Evolutionary conservation across 805 yeast genomes (phyloP).

Genomic region (Ogataea naganishii): DNA sequence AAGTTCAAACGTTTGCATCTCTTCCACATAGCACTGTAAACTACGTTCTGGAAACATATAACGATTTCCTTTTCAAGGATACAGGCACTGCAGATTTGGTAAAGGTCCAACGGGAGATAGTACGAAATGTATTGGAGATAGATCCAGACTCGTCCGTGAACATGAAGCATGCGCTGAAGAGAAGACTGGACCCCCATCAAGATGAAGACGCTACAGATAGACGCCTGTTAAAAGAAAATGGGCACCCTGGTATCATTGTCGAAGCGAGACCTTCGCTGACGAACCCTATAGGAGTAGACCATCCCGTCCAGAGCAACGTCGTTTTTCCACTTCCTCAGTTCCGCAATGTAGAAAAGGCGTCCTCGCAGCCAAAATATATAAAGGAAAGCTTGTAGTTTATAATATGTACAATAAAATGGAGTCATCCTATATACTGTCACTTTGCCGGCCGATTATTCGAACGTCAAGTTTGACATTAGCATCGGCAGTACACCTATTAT

Average conservation of each 20-base stretch:
- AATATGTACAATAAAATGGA: neutral
- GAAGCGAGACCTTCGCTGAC: conserved; percentile 33
- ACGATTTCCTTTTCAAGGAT: conserved; percentile 26
- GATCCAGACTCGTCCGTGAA: conserved; percentile 23
- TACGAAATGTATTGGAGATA: conserved; percentile 19
- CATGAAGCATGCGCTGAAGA: conserved; percentile 23
- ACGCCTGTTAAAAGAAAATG: conserved; percentile 21
- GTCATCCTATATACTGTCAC: conserved; percentile 38
- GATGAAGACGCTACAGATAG: conserved; percentile 21
- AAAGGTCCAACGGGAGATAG: conserved; percentile 14
- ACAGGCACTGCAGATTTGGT: conserved; percentile 13
- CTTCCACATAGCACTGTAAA: conserved; percentile 43
- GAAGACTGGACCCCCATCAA: conserved; percentile 16
- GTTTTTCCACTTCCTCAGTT: conserved; percentile 43
- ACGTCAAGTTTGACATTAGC: conserved; percentile 46
- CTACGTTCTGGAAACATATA: conserved; percentile 27
- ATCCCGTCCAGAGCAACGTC: conserved; percentile 7
- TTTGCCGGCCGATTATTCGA: conserved; percentile 66
- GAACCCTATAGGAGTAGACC: conserved; percentile 26
- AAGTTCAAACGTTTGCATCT: conserved; percentile 34
- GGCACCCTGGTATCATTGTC: conserved; percentile 26
- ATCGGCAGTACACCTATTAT: conserved; percentile 54
- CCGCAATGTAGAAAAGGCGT: conserved; percentile 58
- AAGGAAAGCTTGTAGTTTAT: conserved; percentile 11
- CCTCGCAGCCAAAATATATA: conserved; percentile 33